Base-by-base conservation (phyloP, 768 basidiomycete species). In the Lentinula aciculospora region DNA sequence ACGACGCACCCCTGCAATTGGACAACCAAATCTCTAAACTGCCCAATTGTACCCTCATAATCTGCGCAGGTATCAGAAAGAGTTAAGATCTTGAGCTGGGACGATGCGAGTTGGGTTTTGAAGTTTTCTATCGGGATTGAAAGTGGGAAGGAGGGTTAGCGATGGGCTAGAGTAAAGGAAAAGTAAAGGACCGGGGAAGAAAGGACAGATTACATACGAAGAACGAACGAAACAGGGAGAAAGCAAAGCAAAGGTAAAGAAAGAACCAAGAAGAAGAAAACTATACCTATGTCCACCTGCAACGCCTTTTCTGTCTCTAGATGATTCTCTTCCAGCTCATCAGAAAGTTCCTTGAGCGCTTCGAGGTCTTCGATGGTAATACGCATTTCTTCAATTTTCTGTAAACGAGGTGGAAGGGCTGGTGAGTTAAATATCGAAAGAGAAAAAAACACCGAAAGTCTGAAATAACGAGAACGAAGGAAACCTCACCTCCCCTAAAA, bases 371-470 rank as follows among this genome's bases (percentile, higher is more conserved):
- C 96, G 56, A 98, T 93, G 0, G 91, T 92, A 56, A 92, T 87
- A 12, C 93, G 83, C 90, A 98, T 95, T 71, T 98, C 94, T 68
- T 98, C 97, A 62, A 98, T 94, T 84, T 94, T 95, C 92, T 95
- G 64, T 4, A 23, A 36, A 31, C n/a, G n/a, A n/a, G n/a, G n/a
- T n/a, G n/a, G n/a, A n/a, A n/a, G n/a, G n/a, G n/a, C n/a, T n/a
- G n/a, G n/a, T n/a, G n/a, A n/a, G n/a, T n/a, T n/a, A n/a, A n/a
- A n/a, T n/a, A n/a, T n/a, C n/a, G n/a, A n/a, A n/a, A n/a, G n/a
- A n/a, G n/a, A n/a, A n/a, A n/a, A n/a, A n/a, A n/a, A n/a, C n/a
- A n/a, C n/a, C 48, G 25, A 8, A 39, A 17, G 23, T 47, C 60
- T 10, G 15, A 32, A 3, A 19, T 23, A n/a, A 25, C 60, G 10